Evolutionary conservation across 2,329 filamentous ascomycete species (phyloP), one percentile per base, ranked within the genome.

Genomic region (Fusarium succisae): DNA sequence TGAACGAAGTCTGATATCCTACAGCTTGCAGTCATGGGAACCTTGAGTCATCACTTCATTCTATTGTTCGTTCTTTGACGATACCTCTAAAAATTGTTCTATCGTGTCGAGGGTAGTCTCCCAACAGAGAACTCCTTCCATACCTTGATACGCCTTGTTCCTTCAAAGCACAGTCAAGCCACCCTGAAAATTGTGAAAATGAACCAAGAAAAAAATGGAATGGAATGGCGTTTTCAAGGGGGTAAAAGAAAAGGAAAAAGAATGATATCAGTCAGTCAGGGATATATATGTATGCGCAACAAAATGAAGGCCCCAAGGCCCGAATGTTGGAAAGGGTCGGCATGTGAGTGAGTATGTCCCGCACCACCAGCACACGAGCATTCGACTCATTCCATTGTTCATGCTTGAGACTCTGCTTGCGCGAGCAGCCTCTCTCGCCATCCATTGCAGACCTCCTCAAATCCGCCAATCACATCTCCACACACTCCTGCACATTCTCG

Each of bases 401-500:
- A 84, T 39, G 83, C 84, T 69, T 84, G 83, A 32, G 86, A 82
- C 73, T 89, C 88, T n/a, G 87, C 89, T 79, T 91, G 88, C 20
- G 89, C 91, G 69, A 95, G 88, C 54, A 97, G 84, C 75, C 93
- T 90, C 79, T 91, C 91, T 80, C 95, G 90, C 93, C 95, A 96
- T 64, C 90, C 89, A 65, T 95, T 92, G 83, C 95, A 98, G 3
- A 96, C 91, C 80, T 95, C 92, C 82, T 98, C 96, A 79, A 99
- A 98, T 0, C 96, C 96, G 51, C 92, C 92, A 39, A 98, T 92
- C 3, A 99, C 95, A 69, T 97, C 94, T 9, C 91, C 88, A 82
- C 96, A 98, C 20, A 96, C 93, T 28, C 88, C 88, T 13, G 93
- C 94, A 71, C 95, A 97, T 81, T 97, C 95, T 62, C 96, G 89